Percentiles rank a stretch among this genome's conserved stretches.
Evolutionary conservation across 1,284 basidiomycete genomes (phyloP).

Genomic region (Takashimella koratensis): DNA sequence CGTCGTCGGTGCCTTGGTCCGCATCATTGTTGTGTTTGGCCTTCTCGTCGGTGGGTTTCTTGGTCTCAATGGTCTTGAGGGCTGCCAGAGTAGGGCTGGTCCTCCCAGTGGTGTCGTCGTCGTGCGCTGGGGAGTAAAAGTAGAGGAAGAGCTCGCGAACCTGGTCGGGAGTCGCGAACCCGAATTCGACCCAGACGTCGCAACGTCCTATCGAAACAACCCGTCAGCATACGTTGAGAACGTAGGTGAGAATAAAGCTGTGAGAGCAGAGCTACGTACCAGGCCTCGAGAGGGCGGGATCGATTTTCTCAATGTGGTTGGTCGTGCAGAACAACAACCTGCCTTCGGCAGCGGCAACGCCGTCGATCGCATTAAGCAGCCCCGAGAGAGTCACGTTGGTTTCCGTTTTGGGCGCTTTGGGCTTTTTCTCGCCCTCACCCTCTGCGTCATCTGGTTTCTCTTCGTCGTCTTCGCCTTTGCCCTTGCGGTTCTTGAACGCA

Average conservation of each 20-base stretch:
- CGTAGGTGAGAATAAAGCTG: neutral
- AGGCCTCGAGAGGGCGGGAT: constrained; percentile 66
- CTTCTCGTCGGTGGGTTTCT: neutral
- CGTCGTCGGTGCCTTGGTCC: too few relatives aligned
- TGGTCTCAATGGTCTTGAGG: too few relatives aligned
- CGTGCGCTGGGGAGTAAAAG: constrained; percentile 63
- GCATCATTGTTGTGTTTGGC: too few relatives aligned
- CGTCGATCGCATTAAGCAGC: constrained; percentile 75
- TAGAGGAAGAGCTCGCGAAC: constrained; percentile 63
- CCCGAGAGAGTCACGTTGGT: constrained; percentile 64
- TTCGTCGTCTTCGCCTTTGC: constrained; percentile 11
- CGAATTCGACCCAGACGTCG: constrained; percentile 86
- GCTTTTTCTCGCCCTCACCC: constrained; percentile 36
- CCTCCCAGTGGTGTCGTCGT: neutral
- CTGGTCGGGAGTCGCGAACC: constrained; percentile 73
- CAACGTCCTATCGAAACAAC: constrained; percentile 72
- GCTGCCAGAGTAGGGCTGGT: too few relatives aligned
- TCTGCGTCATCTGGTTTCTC: constrained; percentile 7
- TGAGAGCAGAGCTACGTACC: constrained; percentile 12
- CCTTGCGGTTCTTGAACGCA: constrained; percentile 31
- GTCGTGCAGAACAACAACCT: constrained; percentile 67
- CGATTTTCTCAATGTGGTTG: constrained; percentile 72
- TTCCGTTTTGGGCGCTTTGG: constrained; percentile 25
- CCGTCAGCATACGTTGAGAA: too few relatives aligned
- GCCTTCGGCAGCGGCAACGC: constrained; percentile 78